Base-by-base conservation (phyloP, 495 filamentous ascomycete genomes). In the Pseudevernia furfuracea region DNA sequence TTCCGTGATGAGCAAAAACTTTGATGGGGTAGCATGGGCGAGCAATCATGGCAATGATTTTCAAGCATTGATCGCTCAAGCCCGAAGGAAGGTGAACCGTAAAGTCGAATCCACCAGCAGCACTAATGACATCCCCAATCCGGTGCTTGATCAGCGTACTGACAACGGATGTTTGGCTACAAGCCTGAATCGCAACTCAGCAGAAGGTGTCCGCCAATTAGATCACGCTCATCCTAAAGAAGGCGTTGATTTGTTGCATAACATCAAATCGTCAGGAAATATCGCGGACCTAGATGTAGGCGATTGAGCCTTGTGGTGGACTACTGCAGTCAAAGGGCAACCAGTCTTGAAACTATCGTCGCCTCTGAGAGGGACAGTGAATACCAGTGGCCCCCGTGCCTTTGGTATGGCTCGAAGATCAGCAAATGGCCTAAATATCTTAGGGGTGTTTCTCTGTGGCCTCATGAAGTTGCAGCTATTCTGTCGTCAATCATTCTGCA, bases 1-100 rank as follows among this genome's bases (percentile, higher is more conserved):
- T 58, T 70, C 75, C 1, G 76, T 89, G 30, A 90, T 89, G 78
- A 82, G 82, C 63, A 96, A 94, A 70, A 87, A 92, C 57, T 97
- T 96, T 68, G 87, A 97, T 75, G 85, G 84, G 7, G 78, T 79
- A 0, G 86, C 82, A 2, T 97, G 92, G 90, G 87, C 86, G 37
- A 75, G 74, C 21, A 87, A 76, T 60, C 87, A 98, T 76, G 83
- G 83, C 28, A 73, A 72, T 39, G 86, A 91, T 15, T 98, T 96
- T 71, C 83, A 84, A 55, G 78, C 83, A 38, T 71, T 96, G 58
- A 90, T 96, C 60, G 86, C 85, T 5, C 84, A 84, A 67, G 92
- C 92, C 28, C 78, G 80, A 61, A 77, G 73, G 58, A 79, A 75
- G 63, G 67, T 70, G 23, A 69, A 66, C 36, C 67, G 71, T 61